Evolutionary conservation across 1,284 basidiomycete genomes (phyloP), one percentile per base, ranked within the genome.

Genomic region (Microstroma glucosiphilum): DNA sequence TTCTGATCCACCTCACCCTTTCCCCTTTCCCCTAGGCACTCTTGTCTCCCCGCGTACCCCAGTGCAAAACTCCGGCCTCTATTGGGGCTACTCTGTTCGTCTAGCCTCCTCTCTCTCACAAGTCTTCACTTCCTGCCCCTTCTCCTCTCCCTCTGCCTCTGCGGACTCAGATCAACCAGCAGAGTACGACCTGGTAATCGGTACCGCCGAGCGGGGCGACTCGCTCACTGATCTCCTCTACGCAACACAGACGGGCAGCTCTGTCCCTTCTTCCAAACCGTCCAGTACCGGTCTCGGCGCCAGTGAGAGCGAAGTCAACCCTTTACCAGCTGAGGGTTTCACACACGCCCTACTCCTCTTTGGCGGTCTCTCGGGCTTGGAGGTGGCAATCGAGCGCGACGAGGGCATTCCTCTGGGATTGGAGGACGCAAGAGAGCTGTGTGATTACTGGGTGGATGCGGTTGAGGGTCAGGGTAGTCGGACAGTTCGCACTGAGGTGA

Each of bases 381-480:
- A 79, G 56, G 60, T 79, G 15, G 78, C 71, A 0, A 68, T 72
- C 37, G 78, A 79, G 53, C 57, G 64, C 30, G 71, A 76, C 42
- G 46, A 60, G 23, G 67, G 62, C 4, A 70, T 78, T 40, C 62
- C 69, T 30, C 55, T 78, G 43, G 66, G 64, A 19, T 62, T 75
- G 26, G 66, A 77, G 37, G 64, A 71, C 11, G 76, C 78, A 0
- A 58, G 62, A 25, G 60, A 71, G 30, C 61, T 79, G n/a, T 79
- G 79, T 30, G 78, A 79, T 59, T 62, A 68, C 12, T 79, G 78
- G 78, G 56, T 79, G 56, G 78, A 79, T 51, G 71, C 77, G 54
- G 68, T 72, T 4, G 69, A 72, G 26, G 65, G 66, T 9, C 78
- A 79, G 64, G 78, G 78, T 3, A 68, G 64, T 46, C 64, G 78